A percentile compares a stretch with the other conserved stretches of the same genome.
These are phyloP conservation scores for Nepenthes alata DNA, from an alignment of 179 eudicot genomes.

Conservation along the genomic window DNA sequence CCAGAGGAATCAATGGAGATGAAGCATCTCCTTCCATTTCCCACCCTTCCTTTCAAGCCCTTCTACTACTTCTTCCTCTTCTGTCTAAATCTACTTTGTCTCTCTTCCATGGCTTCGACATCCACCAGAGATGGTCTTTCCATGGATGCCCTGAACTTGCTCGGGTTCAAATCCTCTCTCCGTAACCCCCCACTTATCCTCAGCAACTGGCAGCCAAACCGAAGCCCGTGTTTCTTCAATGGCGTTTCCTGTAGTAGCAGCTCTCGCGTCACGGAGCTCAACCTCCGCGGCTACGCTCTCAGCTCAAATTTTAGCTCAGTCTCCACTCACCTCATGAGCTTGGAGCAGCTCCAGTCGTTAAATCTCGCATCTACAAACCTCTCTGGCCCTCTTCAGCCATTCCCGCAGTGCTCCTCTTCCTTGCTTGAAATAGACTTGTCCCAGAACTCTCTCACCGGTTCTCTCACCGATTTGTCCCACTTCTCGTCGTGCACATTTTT, in stretches of 20 bases:
- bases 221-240: slow-evolving; percentile 27
- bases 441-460: slow-evolving; percentile 42
- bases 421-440: slow-evolving; percentile 41
- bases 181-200: slow-evolving; percentile 28
- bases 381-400: slow-evolving; percentile 32
- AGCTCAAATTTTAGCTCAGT: slow-evolving; percentile 27
- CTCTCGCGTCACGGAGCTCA: slow-evolving; percentile 35
- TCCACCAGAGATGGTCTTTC: slow-evolving; percentile 2
- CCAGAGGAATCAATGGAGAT: no score
- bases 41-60: slow-evolving; percentile 5
- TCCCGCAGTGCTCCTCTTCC: slow-evolving; percentile 29
- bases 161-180: slow-evolving; percentile 58
- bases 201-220: slow-evolving; percentile 41
- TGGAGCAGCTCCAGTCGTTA: slow-evolving; percentile 29
- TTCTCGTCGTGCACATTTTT: slow-evolving; percentile 37
- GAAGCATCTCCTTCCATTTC: slow-evolving; percentile 1
- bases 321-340: slow-evolving; percentile 26
- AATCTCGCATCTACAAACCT: slow-evolving; percentile 32
- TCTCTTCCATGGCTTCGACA: slow-evolving; percentile 8
- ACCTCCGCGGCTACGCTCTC: slow-evolving; percentile 31
- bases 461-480: slow-evolving; percentile 25
- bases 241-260: slow-evolving; percentile 45
- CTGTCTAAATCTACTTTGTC: slow-evolving; percentile 2
- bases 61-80: slow-evolving; percentile 2
- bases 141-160: slow-evolving; percentile 34